Conservation (phyloP, 2,329 filamentous ascomycete species). For the Calonectria naviculata region DNA sequence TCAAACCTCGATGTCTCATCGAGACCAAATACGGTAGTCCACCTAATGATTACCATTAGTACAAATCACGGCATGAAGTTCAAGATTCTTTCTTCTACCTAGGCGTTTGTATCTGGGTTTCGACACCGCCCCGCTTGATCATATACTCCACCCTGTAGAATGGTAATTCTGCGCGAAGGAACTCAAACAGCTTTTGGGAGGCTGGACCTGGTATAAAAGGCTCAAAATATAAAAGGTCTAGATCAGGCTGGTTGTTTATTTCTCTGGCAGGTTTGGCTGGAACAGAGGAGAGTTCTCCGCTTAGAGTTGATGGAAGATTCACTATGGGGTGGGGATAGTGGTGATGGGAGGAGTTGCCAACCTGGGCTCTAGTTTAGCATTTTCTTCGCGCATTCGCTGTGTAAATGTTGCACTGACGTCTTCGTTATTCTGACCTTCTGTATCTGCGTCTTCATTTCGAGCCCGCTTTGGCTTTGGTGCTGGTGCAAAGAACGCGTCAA, state of each 20-base stretch:
- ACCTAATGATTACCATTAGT: slow-evolving; percentile 39
- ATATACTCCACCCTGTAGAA: slow-evolving; percentile 82
- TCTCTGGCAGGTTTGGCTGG: slow-evolving; percentile 63
- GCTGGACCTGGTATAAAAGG: slow-evolving; percentile 73
- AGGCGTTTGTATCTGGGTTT: slow-evolving; percentile 70
- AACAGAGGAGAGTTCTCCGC: slow-evolving; percentile 52
- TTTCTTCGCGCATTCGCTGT: fast-evolving
- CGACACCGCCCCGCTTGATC: slow-evolving; percentile 72
- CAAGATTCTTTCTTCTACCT: slow-evolving; percentile 44
- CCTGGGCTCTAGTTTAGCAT: slow-evolving; percentile 23
- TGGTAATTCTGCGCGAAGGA: slow-evolving; percentile 76
- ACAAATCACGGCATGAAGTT: not conserved
- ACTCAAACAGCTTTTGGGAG: slow-evolving; percentile 72
- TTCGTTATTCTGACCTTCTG: not conserved
- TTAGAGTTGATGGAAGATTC: slow-evolving; percentile 52
- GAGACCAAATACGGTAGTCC: slow-evolving; percentile 67
- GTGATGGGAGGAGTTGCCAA: slow-evolving; percentile 50
- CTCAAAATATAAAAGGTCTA: slow-evolving; percentile 81
- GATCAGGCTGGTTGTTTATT: slow-evolving; percentile 75
- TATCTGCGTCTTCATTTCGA: slow-evolving; percentile 20
- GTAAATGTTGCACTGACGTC: not conserved
- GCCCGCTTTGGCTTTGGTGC: slow-evolving; percentile 42
- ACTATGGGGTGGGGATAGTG: slow-evolving; percentile 64
- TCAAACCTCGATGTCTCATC: slow-evolving; percentile 73
- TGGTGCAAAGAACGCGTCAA: slow-evolving; percentile 74